These are phyloP conservation scores for Monilinia aucupariae DNA, from an alignment of 2,329 filamentous ascomycete genomes.

Conservation along the genomic window DNA sequence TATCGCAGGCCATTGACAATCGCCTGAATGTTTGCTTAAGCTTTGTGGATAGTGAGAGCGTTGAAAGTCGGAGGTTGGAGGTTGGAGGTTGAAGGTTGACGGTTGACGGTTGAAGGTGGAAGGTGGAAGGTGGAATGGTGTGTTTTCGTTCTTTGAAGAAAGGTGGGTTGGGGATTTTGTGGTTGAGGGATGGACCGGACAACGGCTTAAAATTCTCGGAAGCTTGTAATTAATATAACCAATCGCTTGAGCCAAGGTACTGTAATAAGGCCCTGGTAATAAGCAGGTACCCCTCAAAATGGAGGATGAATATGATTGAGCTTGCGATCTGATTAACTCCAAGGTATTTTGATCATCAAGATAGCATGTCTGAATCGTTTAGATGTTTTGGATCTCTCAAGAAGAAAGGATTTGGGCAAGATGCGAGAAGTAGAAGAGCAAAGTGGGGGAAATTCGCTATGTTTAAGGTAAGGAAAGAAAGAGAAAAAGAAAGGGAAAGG, in stretches of 20 bases:
- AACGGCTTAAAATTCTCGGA: slow-evolving; percentile 8
- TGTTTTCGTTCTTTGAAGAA: slow-evolving; percentile 11
- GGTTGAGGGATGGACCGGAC: background rate
- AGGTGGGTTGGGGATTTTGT: slow-evolving; percentile 8
- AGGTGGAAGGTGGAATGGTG: background rate
- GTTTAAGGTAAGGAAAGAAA: background rate
- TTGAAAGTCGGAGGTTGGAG: background rate
- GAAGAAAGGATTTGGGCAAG: background rate
- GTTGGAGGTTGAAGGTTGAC: background rate
- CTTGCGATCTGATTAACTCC: background rate
- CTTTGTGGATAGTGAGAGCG: background rate
- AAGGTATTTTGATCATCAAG: background rate
- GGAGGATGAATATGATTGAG: background rate
- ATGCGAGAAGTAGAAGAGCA: background rate
- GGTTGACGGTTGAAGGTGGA: too few relatives aligned
- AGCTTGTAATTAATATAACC: background rate
- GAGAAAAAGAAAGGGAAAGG: background rate
- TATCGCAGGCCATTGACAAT: slow-evolving; percentile 52
- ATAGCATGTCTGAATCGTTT: background rate
- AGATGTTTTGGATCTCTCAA: background rate
- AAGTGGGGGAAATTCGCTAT: background rate
- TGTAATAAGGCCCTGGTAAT: too few relatives aligned
- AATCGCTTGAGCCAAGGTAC: slow-evolving; percentile 12
- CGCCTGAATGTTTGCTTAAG: slow-evolving; percentile 5
- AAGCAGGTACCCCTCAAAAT: background rate